These are phyloP conservation scores for Paraconiothyrium brasiliense DNA, from an alignment of 2,329 filamentous ascomycete genomes.

Conservation along the genomic window DNA sequence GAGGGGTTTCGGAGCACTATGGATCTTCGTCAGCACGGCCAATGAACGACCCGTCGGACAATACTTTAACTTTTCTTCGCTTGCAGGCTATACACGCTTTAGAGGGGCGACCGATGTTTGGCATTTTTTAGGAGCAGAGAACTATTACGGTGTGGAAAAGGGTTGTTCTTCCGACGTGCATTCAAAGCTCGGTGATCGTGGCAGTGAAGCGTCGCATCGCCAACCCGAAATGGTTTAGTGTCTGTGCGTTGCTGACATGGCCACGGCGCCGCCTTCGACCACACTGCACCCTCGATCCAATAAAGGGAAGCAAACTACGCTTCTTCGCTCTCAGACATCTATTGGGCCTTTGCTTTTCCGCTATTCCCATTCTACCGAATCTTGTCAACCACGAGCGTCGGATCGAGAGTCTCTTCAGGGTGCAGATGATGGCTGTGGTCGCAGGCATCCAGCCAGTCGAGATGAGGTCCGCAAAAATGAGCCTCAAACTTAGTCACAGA, in stretches of 20 bases:
- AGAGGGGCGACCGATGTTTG: constrained; percentile 5
- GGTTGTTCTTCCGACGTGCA: constrained; percentile 4
- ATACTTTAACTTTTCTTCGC: constrained; percentile 11
- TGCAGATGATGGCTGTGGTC: background rate
- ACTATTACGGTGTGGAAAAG: background rate
- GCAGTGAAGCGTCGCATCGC: constrained; percentile 7
- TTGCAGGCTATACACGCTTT: background rate
- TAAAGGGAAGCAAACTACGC: background rate
- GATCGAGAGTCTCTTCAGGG: background rate
- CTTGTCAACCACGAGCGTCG: background rate
- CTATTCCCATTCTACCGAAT: background rate
- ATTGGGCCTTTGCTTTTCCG: background rate
- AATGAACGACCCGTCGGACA: background rate
- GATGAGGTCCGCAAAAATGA: background rate
- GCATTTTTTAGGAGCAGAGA: background rate
- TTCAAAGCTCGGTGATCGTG: background rate
- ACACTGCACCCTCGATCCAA: background rate
- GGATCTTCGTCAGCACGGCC: background rate
- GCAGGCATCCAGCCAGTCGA: background rate
- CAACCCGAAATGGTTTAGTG: constrained; percentile 20
- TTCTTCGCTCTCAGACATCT: background rate
- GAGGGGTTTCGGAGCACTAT: constrained; percentile 9
- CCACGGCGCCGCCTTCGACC: background rate
- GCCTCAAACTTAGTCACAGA: background rate
- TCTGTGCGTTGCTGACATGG: background rate